Conservation (phyloP, 202 grass and related monocot genomes). For the Dendrocalamus latiflorus region DNA sequence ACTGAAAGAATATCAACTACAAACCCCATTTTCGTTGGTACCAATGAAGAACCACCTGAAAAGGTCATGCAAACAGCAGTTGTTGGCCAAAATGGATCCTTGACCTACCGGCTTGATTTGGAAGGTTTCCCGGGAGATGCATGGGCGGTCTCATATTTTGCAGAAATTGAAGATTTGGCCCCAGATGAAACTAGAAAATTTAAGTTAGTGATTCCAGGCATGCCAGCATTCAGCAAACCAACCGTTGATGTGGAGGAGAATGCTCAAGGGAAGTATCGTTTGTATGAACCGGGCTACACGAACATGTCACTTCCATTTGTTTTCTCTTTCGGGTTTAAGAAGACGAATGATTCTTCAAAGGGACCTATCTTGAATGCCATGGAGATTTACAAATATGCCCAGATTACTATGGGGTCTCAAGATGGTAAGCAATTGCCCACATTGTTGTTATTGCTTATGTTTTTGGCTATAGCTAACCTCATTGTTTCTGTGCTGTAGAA, state of each 20-base stretch:
- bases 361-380: conserved; percentile 91
- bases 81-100: conserved; percentile 74
- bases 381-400: conserved; percentile 89
- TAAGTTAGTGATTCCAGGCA: conserved; percentile 80
- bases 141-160: conserved; percentile 91
- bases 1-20: conserved; percentile 76
- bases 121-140: conserved; percentile 86
- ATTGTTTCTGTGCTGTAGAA: not conserved
- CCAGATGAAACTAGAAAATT: conserved; percentile 83
- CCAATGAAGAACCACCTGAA: conserved; percentile 66
- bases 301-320: conserved; percentile 91
- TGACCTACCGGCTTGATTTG: conserved; percentile 91
- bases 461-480: not conserved
- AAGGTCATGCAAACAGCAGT: conserved; percentile 99
- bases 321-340: conserved; percentile 77
- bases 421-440: conserved; percentile 47
- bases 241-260: conserved; percentile 88
- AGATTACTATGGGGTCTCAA: conserved; percentile 75
- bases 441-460: not conserved
- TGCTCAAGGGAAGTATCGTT: conserved; percentile 75
- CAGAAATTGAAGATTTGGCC: conserved; percentile 85
- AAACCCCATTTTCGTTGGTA: conserved; percentile 59
- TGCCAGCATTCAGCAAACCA: conserved; percentile 73
- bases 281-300: conserved; percentile 85
- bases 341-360: conserved; percentile 90